Evolutionary conservation across 179 eudicot species (phyloP).

Genomic region (Nepenthes alata): DNA sequence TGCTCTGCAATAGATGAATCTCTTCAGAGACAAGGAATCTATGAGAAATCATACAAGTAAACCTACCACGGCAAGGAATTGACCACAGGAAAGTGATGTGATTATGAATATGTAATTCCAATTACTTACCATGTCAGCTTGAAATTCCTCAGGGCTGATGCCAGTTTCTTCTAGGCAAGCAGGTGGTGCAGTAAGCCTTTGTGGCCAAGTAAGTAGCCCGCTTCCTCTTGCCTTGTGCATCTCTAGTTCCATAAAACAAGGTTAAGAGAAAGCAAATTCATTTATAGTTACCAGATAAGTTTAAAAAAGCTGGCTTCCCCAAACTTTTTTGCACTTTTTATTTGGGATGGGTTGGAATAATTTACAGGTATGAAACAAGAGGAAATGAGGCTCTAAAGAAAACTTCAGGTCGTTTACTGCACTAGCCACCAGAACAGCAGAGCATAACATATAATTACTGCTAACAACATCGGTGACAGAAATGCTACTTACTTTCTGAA

Average conservation of each 20-base stretch:
- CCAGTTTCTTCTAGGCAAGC: slow-evolving; percentile 58
- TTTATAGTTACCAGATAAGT: too few relatives aligned
- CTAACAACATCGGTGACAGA: background rate
- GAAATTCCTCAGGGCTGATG: slow-evolving; percentile 41
- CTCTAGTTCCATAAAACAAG: slow-evolving; percentile 19
- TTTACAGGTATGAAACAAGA: too few relatives aligned
- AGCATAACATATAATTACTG: background rate
- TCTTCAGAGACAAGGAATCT: slow-evolving; percentile 3
- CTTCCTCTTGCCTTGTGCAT: slow-evolving; percentile 49
- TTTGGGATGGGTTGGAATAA: too few relatives aligned
- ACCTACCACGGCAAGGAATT: background rate
- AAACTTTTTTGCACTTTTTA: too few relatives aligned
- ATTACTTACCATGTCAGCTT: slow-evolving; percentile 44
- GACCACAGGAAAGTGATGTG: background rate
- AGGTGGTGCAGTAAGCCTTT: slow-evolving; percentile 43
- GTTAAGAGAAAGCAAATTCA: background rate
- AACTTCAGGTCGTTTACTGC: background rate
- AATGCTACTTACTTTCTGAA: slow-evolving; percentile 35
- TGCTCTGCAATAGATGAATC: slow-evolving; percentile 26
- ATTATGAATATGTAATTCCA: background rate
- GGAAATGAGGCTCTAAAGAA: too few relatives aligned
- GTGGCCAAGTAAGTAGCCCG: slow-evolving; percentile 60
- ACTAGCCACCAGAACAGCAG: background rate
- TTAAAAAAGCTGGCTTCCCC: too few relatives aligned
- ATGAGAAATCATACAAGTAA: background rate